These are phyloP conservation scores for Aspergillus terreus DNA, from an alignment of 2,329 filamentous ascomycete genomes.

Conservation along the genomic window DNA sequence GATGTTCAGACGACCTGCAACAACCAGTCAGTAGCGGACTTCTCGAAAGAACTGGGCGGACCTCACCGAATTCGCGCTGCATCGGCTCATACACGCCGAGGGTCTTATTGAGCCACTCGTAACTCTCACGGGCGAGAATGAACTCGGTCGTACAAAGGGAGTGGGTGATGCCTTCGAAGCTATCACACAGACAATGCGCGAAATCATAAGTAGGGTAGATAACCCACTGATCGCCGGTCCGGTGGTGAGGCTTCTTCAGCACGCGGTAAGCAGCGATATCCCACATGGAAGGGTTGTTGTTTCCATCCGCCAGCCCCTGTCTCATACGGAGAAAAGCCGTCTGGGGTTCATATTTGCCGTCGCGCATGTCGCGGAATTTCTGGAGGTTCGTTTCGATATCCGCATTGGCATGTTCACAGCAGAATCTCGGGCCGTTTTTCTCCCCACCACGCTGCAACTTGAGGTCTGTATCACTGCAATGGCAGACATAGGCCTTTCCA, in stretches of 20 bases:
- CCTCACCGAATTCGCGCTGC: conserved; percentile 75
- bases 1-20: conserved; percentile 61
- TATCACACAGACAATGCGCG: conserved; percentile 73
- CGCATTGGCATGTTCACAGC: conserved; percentile 54
- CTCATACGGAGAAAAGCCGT: conserved; percentile 91
- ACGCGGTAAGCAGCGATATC: conserved; percentile 89
- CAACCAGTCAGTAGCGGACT: background rate
- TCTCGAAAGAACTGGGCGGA: no score
- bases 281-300: conserved; percentile 94
- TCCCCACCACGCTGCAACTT: conserved; percentile 80
- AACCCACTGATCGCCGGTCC: conserved; percentile 78
- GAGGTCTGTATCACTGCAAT: conserved; percentile 75
- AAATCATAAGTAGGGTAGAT: conserved; percentile 91
- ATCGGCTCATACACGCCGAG: conserved; percentile 85
- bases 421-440: conserved; percentile 56
- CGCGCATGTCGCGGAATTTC: conserved; percentile 86
- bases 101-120: conserved; percentile 83
- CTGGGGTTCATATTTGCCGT: conserved; percentile 82
- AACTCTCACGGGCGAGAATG: conserved; percentile 75
- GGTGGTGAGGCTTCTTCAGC: conserved; percentile 53
- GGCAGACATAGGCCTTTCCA: conserved; percentile 75
- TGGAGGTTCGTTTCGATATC: conserved; percentile 27
- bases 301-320: conserved; percentile 62
- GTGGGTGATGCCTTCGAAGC: conserved; percentile 87
- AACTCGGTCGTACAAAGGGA: conserved; percentile 94